Base-by-base conservation (phyloP, 176 grass and related monocot species). In the Phyllostachys edulis region DNA sequence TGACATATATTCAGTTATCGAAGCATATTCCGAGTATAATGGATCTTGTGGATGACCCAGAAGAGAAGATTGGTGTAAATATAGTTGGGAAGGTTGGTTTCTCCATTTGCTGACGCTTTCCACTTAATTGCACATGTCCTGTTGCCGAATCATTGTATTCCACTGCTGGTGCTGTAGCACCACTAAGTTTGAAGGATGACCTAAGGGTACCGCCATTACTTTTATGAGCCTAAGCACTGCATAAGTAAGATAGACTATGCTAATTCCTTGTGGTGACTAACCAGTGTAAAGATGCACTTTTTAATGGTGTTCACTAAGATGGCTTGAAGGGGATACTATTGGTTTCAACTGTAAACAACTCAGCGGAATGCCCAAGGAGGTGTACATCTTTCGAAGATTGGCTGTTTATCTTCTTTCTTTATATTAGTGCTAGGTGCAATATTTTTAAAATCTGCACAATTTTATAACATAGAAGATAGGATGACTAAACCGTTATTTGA, bases 11-110 rank as follows among this genome's bases (percentile, higher is more conserved):
- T 78, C 91, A 93, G 40, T 84, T 98, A 87, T 93, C 93, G 13
- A 98, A 88, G 85, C 71, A 98, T 71, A 91, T 98, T 64, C 83
- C 92, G 4, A 51, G 52, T 18, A 95, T 95, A 83, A 78, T 84
- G 67, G 83, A 93, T 87, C 80, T 89, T 38, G 57, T 95, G 12
- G 77, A 84, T 62, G 96, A 98, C 60, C 74, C 89, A 2, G 96
- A 95, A 55, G 96, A 98, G 85, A 98, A 87, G 87, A 92, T 95
- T n/a, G 96, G 96, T 73, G 89, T 92, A 82, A 80, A 85, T 76
- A 93, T 98, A 75, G 85, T 98, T 74, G 85, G 89, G 76, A 98
- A 95, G 96, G 96, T 98, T 85, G 12, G 49, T 78, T 52, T 82
- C n/a, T 84, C n/a, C 8, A 23, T 26, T 63, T 1, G 23, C 64